These are phyloP conservation scores for Aspergillus taichungensis DNA, from an alignment of 495 filamentous ascomycete genomes.

Conservation along the genomic window DNA sequence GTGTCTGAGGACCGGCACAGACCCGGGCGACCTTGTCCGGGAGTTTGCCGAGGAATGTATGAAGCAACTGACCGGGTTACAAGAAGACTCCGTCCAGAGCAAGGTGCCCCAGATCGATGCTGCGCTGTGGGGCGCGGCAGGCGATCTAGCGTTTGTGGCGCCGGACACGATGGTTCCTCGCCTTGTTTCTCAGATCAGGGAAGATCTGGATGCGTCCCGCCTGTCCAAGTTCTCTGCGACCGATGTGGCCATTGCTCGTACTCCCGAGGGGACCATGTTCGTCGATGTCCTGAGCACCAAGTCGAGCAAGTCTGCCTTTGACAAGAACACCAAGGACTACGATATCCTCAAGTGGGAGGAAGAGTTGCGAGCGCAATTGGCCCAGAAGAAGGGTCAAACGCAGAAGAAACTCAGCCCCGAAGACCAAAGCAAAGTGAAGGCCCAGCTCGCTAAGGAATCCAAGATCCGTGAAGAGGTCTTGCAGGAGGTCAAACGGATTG, in stretches of 20 bases:
- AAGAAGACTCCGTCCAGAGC: slow-evolving; percentile 33
- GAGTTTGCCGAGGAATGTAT: slow-evolving; percentile 42
- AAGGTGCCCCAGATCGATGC: slow-evolving; percentile 39
- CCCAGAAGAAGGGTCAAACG: slow-evolving; percentile 82
- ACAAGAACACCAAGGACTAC: slow-evolving; percentile 86
- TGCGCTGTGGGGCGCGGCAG: slow-evolving; percentile 72
- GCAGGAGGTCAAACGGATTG: slow-evolving; percentile 56
- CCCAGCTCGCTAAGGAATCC: slow-evolving; percentile 79
- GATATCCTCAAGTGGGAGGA: slow-evolving; percentile 96
- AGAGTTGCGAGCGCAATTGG: slow-evolving; percentile 79
- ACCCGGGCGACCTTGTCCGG: slow-evolving; percentile 69
- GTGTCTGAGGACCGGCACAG: slow-evolving; percentile 66
- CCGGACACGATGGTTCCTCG: slow-evolving; percentile 71
- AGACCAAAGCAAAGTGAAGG: slow-evolving; percentile 82
- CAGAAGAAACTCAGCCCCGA: slow-evolving; percentile 84
- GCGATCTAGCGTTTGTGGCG: slow-evolving; percentile 88
- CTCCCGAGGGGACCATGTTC: slow-evolving; percentile 76
- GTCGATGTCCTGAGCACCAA: slow-evolving; percentile 85
- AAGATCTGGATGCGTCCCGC: slow-evolving; percentile 58
- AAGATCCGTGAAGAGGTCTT: slow-evolving; percentile 63
- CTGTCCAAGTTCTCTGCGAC: slow-evolving; percentile 65
- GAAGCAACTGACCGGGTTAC: slow-evolving; percentile 30
- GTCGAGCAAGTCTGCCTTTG: slow-evolving; percentile 50
- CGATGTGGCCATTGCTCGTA: slow-evolving; percentile 85
- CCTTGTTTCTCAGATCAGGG: slow-evolving; percentile 60